Base-by-base conservation (phyloP, 1,284 basidiomycete species). In the Tetrapyrgos nigripes region DNA sequence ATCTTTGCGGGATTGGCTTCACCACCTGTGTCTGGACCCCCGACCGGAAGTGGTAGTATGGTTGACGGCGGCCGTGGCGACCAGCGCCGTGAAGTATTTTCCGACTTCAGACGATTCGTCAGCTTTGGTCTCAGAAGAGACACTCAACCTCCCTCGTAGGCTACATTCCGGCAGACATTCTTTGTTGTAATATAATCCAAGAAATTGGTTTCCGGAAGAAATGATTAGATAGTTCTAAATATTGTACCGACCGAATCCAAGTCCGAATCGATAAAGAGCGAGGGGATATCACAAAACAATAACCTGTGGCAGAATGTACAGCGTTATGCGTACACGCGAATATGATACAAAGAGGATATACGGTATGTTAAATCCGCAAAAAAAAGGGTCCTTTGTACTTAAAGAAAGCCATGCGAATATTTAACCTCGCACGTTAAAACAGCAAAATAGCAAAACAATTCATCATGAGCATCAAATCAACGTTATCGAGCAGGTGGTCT, bases 61-160 rank as follows among this genome's bases (percentile, higher is more conserved):
- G 40, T 68, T 76, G 59, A 73, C 73, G 58, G 70, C 66, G 73
- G 74, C 57, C 75, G 77, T 3, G 80, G 79, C 44, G 80, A 84
- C 44, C 81, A 82, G 57, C 86, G 87, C 63, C 79, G 89, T 35
- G 88, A 93, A 66, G 90, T 93, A 4, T 94, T 96, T 72, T 91
- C 91, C 4, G 93, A 94, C 70, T 88, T 96, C 67, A 81, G 89
- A 65, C 79, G 93, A 24, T 88, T 96, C 67, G 92, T 96, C 33
- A 92, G 86, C 64, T 95, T 96, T 73, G 93, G 92, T 1, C 76
- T 93, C 61, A 79, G 93, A 67, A 82, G 90, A 62, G 91, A 92
- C 63, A 78, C 85, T 14, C 70, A 76, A 47, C 77, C 75, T 19
- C 76, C 79, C 58, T 76, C 73, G 63, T 77, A 68, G 62, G 57